Percentiles rank a stretch among this genome's conserved stretches.
Conservation (phyloP, 805 yeast species). For the Candida succiphila region DNA sequence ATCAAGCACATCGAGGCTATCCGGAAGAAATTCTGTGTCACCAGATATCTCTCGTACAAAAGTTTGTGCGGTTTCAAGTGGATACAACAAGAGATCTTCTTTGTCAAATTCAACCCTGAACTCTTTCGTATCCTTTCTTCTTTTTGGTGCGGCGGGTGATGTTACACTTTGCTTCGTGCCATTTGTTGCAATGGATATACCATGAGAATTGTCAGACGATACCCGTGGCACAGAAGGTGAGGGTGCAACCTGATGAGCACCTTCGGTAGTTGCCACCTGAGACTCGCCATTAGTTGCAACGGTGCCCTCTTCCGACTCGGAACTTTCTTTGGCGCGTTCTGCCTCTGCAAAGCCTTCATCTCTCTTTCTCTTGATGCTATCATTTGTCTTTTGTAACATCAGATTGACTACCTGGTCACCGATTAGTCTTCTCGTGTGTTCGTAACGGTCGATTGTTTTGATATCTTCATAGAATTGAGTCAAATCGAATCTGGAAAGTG, state of each 20-base stretch:
- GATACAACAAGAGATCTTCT: slow-evolving; percentile 4
- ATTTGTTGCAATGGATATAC: neutral
- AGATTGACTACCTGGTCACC: slow-evolving; percentile 13
- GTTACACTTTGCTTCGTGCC: neutral
- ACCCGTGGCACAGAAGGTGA: neutral
- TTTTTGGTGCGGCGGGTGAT: neutral
- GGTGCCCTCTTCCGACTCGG: neutral
- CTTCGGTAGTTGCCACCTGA: neutral
- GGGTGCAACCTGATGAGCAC: neutral
- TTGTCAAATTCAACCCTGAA: neutral
- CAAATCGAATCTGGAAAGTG: slow-evolving; percentile 14
- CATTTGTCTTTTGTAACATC: slow-evolving; percentile 8
- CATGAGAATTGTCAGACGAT: neutral
- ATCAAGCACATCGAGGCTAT: slow-evolving; percentile 17
- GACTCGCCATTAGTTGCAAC: neutral
- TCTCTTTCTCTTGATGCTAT: neutral
- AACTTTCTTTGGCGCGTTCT: neutral
- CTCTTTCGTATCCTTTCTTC: neutral
- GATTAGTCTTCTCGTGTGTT: slow-evolving; percentile 10
- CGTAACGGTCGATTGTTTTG: slow-evolving; percentile 16
- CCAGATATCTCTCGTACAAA: slow-evolving; percentile 10
- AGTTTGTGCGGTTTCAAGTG: slow-evolving; percentile 7
- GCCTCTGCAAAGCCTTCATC: neutral
- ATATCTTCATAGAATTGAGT: slow-evolving; percentile 17
- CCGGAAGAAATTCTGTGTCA: slow-evolving; percentile 11